phyloP scores from a whole-genome alignment of 2,329 filamentous ascomycete species.

The Huntiella decipiens region DNA sequence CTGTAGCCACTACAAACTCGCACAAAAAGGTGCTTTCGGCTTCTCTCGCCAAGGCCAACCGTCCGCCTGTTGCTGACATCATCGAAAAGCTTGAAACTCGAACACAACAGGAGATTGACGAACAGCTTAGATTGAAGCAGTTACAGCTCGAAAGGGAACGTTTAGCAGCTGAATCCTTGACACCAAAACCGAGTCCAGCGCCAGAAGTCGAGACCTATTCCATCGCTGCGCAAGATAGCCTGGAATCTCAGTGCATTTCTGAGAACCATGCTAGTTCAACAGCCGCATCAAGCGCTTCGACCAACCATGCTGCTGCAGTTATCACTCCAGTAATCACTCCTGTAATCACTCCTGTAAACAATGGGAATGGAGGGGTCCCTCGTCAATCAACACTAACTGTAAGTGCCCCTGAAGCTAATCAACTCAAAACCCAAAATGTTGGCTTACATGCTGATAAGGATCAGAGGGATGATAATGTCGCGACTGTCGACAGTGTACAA shows the following conservation, averaged over 20 bases:
- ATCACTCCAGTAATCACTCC: not conserved
- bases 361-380: no score
- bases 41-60: slow-evolving; percentile 5
- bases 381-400: no score
- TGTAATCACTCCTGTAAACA: not conserved
- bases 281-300: not conserved
- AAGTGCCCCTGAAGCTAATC: no score
- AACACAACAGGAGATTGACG: slow-evolving; percentile 10
- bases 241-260: no score
- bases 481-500: no score
- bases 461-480: no score
- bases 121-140: slow-evolving; percentile 6
- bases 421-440: no score
- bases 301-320: not conserved
- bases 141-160: slow-evolving; percentile 1
- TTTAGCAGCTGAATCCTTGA: not conserved
- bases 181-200: not conserved
- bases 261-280: not conserved
- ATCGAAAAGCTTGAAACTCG: slow-evolving; percentile 7
- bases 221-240: no score
- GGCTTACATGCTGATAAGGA: no score
- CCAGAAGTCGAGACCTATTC: not conserved
- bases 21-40: slow-evolving; percentile 10
- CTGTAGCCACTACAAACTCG: not conserved
- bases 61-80: slow-evolving; percentile 6